Base-by-base conservation (phyloP, 1,284 basidiomycete genomes). In the Fomitopsis betulina region DNA sequence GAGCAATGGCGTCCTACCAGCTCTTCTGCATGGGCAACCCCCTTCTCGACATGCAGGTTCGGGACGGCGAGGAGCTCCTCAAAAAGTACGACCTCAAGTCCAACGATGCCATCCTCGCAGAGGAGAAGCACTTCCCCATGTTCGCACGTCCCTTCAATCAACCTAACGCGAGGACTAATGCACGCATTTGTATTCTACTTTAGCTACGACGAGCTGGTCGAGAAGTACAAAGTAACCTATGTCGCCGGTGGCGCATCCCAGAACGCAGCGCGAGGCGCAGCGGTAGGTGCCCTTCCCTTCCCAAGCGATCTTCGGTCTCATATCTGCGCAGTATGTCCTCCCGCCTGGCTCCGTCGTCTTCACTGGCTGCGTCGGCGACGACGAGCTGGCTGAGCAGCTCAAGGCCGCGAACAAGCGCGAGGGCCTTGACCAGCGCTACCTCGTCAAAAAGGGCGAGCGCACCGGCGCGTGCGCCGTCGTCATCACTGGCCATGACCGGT, bases 381-480 rank as follows among this genome's bases (percentile, higher is more conserved):
- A 99, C 68, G 85, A 87, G 49, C 86, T 98, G 54, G 93, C 94
- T 25, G 82, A 94, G 63, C 94, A 97, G 70, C 85, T 98, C 61
- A 87, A 90, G 67, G 83, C 80, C n/a, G 97, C 94, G 60, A 99
- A 99, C 83, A 84, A 89, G 73, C 89, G 90, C 59, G 97, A 98
- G 75, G 95, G 95, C 8, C 84, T 99, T 61, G 79, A 88, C 62
- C 84, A 94, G 65, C 89, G 90, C 15, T 99, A 99, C 78, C 89
- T 91, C 72, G 92, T 98, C 68, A 87, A 87, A 73, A 78, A 89
- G 57, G 92, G 87, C 59, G 85, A 89, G 72, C 88, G 94, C 76
- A 99, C 97, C 10, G 97, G 97, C 61, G 96, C 96, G 56, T 99
- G 97, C 72, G 96, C 94, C 38, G 97, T 98, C 65, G 78, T 99